Percentiles rank a stretch among this genome's conserved stretches.
Evolutionary conservation across 495 filamentous ascomycete genomes (phyloP).

Genomic region (Ramalina intermedia): DNA sequence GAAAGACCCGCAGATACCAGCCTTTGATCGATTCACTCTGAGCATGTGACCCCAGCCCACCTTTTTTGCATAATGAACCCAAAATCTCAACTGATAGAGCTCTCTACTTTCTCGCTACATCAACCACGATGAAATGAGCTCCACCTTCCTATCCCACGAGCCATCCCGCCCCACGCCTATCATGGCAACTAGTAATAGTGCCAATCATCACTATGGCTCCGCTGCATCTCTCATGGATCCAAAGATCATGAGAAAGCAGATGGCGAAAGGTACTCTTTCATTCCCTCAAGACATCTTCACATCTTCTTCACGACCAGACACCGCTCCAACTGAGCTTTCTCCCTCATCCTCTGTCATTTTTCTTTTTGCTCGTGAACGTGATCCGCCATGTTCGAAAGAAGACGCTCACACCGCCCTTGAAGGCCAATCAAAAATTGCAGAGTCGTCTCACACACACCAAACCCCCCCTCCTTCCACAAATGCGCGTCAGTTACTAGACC

Average conservation of each 20-base stretch:
- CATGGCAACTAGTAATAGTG: constrained; percentile 4
- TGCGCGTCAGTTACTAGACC: constrained; percentile 15
- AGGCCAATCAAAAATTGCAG: constrained; percentile 5
- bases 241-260: constrained; percentile 11
- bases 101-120: too few species aligned
- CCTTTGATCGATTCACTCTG: too few species aligned
- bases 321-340: constrained; percentile 1
- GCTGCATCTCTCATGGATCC: constrained; percentile 13
- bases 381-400: constrained; percentile 6
- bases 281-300: constrained; percentile 1
- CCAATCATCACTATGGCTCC: neutral
- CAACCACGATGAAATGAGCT: too few species aligned
- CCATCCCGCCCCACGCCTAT: neutral
- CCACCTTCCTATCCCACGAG: too few species aligned
- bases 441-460: neutral
- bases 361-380: neutral
- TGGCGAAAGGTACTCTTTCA: constrained; percentile 12
- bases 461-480: neutral
- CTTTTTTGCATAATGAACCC: too few species aligned
- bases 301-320: neutral
- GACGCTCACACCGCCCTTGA: constrained; percentile 11
- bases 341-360: neutral
- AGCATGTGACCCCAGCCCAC: too few species aligned
- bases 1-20: too few species aligned
- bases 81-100: too few species aligned